These are phyloP conservation scores for Arabidopsis suecica DNA, from an alignment of 345 rosid species.

Conservation along the genomic window DNA sequence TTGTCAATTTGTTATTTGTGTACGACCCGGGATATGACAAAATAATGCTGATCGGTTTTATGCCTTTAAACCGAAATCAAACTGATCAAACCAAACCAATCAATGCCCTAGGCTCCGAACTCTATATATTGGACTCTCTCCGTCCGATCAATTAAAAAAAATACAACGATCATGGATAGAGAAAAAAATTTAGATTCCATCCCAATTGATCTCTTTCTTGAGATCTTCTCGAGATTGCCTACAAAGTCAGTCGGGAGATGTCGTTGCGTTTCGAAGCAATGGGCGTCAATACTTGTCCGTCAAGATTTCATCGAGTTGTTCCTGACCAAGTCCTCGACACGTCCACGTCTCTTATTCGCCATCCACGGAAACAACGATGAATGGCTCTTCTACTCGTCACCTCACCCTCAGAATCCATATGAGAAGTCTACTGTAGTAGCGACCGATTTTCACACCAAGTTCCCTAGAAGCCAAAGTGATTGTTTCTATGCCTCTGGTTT, in stretches of 20 bases:
- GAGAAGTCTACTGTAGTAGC: too few species aligned
- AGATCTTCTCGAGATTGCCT: conserved; percentile 13
- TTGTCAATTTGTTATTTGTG: not conserved
- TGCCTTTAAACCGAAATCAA: not conserved
- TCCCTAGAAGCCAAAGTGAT: too few species aligned
- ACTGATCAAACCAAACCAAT: not conserved
- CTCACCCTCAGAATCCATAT: too few species aligned
- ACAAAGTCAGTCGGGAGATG: not conserved
- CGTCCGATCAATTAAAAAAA: not conserved
- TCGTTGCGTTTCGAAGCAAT: conserved; percentile 5
- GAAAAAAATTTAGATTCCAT: not conserved
- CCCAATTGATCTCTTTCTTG: conserved; percentile 1
- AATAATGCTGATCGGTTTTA: not conserved
- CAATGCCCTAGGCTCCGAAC: not conserved
- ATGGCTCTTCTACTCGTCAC: too few species aligned
- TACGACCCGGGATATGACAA: too few species aligned
- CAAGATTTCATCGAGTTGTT: conserved; percentile 11
- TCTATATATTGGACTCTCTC: not conserved
- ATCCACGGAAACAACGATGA: too few species aligned
- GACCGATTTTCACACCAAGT: too few species aligned
- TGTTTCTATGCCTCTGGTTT: too few species aligned
- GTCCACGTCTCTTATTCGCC: conserved; percentile 18
- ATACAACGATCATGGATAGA: not conserved
- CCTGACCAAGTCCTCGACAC: not conserved
- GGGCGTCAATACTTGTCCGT: not conserved